Percentiles rank a stretch among this genome's conserved stretches.
These are phyloP conservation scores for Pezicula rhizophila DNA, from an alignment of 2,329 filamentous ascomycete species.

Conservation along the genomic window DNA sequence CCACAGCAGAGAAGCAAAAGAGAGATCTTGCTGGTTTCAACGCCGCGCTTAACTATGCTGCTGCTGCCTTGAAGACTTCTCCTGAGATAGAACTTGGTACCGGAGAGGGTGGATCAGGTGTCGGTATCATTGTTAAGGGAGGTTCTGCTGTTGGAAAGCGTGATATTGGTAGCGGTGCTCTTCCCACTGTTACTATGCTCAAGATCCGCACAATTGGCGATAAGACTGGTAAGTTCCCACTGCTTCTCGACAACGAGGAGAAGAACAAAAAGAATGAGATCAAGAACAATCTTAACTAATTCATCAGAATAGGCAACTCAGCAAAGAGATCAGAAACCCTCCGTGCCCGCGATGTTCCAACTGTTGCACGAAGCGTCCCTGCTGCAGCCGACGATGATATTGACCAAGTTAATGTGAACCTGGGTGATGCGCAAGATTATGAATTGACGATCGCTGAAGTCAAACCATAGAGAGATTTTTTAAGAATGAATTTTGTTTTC, in stretches of 20 bases:
- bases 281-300: background rate
- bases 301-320: background rate
- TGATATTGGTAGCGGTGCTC: background rate
- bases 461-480: background rate
- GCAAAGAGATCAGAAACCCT: background rate
- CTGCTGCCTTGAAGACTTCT: slow-evolving; percentile 37
- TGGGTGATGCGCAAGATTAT: background rate
- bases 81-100: slow-evolving; percentile 45
- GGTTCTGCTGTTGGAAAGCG: slow-evolving; percentile 4
- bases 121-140: slow-evolving; percentile 16
- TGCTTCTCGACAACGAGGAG: too few relatives aligned
- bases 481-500: too few relatives aligned
- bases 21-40: slow-evolving; percentile 42
- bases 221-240: too few relatives aligned
- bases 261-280: background rate
- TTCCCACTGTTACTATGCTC: slow-evolving; percentile 1
- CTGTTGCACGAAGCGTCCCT: background rate
- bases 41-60: slow-evolving; percentile 39
- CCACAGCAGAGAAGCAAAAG: slow-evolving; percentile 36
- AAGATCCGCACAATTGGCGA: background rate
- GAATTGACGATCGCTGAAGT: slow-evolving; percentile 1
- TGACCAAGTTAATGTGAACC: background rate
- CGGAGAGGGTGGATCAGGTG: slow-evolving; percentile 34
- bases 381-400: background rate
- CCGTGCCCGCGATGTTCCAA: background rate